These are phyloP conservation scores for Lagerstroemia speciosa DNA, from an alignment of 345 rosid genomes.

Conservation along the genomic window DNA sequence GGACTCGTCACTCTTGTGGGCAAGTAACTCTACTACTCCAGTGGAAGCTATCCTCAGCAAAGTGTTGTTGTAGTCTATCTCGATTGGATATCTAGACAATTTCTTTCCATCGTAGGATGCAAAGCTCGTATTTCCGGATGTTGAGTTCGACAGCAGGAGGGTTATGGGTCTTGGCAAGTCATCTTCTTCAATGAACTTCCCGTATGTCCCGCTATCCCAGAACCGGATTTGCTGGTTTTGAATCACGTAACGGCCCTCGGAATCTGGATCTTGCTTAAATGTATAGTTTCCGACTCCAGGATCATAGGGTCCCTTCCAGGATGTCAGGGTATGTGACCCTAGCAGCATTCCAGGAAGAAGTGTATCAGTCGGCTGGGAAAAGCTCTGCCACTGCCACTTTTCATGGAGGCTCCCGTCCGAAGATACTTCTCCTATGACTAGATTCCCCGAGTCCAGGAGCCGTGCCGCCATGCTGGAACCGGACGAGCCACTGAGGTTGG, in stretches of 20 bases:
- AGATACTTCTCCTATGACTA: constrained; percentile 9
- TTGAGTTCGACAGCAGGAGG: not conserved
- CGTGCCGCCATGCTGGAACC: constrained; percentile 8
- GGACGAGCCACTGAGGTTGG: not conserved
- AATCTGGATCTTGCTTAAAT: not conserved
- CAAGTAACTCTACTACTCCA: constrained; percentile 20
- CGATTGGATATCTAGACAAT: not conserved
- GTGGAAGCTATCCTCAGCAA: constrained; percentile 23
- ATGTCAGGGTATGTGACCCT: constrained; percentile 20
- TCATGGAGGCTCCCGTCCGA: not conserved
- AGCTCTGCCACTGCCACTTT: constrained; percentile 39
- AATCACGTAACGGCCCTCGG: not conserved
- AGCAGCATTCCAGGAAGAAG: constrained; percentile 48
- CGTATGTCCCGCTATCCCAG: constrained; percentile 12
- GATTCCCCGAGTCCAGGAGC: constrained; percentile 37
- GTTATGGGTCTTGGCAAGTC: not conserved
- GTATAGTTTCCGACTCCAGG: constrained; percentile 46
- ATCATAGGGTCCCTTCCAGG: constrained; percentile 41
- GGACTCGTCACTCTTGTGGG: not conserved
- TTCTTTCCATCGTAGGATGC: not conserved
- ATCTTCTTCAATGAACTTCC: not conserved
- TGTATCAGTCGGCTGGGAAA: constrained; percentile 34
- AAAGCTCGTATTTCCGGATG: not conserved
- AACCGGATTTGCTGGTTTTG: rapidly evolving
- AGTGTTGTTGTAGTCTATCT: not conserved